Evolutionary conservation across 2,329 filamentous ascomycete species (phyloP), one percentile per base, ranked within the genome.

Genomic region (Monosporascus sp.): DNA sequence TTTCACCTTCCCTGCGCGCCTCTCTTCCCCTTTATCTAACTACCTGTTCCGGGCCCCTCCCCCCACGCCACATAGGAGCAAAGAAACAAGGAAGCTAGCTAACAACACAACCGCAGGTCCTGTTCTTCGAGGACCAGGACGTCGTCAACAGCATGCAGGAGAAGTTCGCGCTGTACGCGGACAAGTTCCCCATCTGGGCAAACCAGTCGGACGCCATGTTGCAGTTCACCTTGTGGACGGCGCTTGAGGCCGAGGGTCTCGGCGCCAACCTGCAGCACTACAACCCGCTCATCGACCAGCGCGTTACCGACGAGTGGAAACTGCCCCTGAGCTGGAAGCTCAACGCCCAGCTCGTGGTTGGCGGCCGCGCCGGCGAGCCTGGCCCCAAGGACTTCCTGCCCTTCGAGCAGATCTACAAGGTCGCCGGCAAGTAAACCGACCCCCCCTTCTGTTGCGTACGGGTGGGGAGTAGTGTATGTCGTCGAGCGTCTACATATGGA

Each of bases 261-360:
- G 91, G 91, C 60, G 88, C 87, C 68, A 96, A 92, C 79, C 80
- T 96, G 51, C 91, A 96, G 79, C 91, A 96, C 77, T 96, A 96
- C 79, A 94, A 91, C 81, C 91, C 91, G 20, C 72, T 96, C 54
- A 83, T 95, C 62, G 88, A 96, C 73, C 78, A 79, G 60, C 83
- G 85, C 74, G 87, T 91, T 51, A 74, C 79, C 45, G 76, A 73
- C 57, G 75, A 83, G 62, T 96, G 89, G 88, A 79, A 79, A 53
- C 63, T 96, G 35, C 87, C 89, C 44, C 65, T 73, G 18, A 79
- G 80, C 63, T 96, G 91, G 91, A 82, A 82, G 66, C 80, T 96
- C 59, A 83, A 86, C 67, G 86, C 88, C 24, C 90, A 96, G 79
- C 77, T 97, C 60, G 91, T 96, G 64, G 94, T 96, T 72, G 90